Conservation (phyloP, 2,329 filamentous ascomycete genomes). For the Sporothrix brasiliensis region DNA sequence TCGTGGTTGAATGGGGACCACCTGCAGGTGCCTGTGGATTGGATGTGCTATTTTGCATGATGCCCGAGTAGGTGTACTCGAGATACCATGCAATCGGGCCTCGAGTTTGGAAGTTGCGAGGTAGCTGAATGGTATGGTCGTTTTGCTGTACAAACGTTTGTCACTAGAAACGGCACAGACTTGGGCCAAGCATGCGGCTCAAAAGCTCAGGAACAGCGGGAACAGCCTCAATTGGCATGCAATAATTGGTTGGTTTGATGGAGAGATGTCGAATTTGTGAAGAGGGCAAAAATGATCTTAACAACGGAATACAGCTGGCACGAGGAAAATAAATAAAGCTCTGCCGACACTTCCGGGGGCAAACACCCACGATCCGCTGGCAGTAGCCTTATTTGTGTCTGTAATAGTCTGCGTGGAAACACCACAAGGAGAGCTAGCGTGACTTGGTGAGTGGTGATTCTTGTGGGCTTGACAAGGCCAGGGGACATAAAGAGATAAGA, state of each 20-base stretch:
- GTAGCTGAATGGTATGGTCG: not conserved
- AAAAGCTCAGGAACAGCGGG: not conserved
- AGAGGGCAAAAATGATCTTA: not conserved
- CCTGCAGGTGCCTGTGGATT: not conserved
- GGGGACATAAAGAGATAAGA: not conserved
- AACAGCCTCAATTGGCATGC: not conserved
- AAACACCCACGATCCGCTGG: constrained; percentile 16
- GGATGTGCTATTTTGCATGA: not conserved
- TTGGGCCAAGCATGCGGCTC: constrained; percentile 19
- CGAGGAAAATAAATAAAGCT: constrained; percentile 6
- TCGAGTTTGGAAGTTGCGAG: not conserved
- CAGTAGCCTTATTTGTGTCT: not conserved
- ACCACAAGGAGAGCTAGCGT: not conserved
- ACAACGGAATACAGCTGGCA: not conserved
- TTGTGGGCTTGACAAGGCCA: constrained; percentile 14
- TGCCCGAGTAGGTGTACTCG: not conserved
- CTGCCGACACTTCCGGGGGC: constrained; percentile 19
- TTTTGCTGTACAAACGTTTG: not conserved
- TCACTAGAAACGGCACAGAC: not conserved
- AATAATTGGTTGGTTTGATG: not conserved
- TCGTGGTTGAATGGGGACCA: not conserved
- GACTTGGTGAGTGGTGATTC: not conserved
- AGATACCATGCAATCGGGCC: not conserved
- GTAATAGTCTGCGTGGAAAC: not conserved
- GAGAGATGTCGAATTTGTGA: not conserved